Conservation (phyloP, 2,329 filamentous ascomycete species). For the Alternaria sp. region DNA sequence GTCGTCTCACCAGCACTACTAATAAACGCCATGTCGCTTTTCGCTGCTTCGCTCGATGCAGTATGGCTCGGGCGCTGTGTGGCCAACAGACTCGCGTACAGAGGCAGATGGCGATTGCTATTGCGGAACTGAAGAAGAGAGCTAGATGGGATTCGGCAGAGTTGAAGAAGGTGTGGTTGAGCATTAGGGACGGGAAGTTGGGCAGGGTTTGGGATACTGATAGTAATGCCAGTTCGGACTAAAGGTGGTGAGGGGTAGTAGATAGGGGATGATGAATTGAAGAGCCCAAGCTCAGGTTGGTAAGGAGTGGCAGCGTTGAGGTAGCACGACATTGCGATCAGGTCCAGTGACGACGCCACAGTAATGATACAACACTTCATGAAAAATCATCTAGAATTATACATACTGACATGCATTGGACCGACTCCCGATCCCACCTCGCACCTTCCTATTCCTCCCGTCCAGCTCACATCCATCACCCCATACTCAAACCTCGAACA, state of each 20-base stretch:
- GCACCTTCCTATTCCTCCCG: neutral
- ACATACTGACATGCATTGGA: neutral
- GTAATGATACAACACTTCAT: neutral
- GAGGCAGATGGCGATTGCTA: neutral
- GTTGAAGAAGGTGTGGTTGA: neutral
- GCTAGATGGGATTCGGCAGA: slow-evolving; percentile 1
- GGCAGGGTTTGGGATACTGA: neutral
- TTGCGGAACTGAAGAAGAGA: neutral
- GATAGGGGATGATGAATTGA: neutral
- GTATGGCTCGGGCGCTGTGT: neutral
- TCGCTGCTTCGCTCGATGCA: neutral
- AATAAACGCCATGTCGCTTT: neutral
- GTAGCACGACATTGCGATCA: neutral
- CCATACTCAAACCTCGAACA: slow-evolving; percentile 53
- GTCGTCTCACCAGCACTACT: neutral
- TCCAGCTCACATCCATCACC: neutral
- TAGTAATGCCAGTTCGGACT: slow-evolving; percentile 1
- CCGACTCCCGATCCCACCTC: neutral
- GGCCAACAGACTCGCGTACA: neutral
- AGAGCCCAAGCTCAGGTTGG: neutral
- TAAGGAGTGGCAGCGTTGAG: neutral
- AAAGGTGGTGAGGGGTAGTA: neutral
- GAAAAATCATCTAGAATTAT: neutral
- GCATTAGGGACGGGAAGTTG: neutral
- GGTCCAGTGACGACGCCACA: neutral